phyloP scores from a whole-genome alignment of 1,284 basidiomycete species.

The Leccinum pachyderme region DNA sequence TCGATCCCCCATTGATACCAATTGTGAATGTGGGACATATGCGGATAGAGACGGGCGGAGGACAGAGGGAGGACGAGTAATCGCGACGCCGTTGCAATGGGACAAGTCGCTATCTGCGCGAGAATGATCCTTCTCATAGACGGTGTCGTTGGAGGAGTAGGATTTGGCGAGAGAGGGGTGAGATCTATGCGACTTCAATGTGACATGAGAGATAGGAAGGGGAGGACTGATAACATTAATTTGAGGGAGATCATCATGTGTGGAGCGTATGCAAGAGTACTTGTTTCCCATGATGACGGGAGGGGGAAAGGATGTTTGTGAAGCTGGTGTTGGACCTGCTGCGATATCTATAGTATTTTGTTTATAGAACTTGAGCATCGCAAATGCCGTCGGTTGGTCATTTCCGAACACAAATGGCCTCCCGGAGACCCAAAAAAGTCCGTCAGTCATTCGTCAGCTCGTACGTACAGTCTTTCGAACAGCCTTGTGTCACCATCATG shows the following conservation, averaged over 20 bases:
- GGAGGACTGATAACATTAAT: constrained; percentile 17
- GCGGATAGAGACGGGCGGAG: constrained; percentile 19
- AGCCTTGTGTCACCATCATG: constrained; percentile 1
- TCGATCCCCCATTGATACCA: constrained; percentile 25
- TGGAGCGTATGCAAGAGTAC: constrained; percentile 24
- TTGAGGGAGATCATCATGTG: constrained; percentile 21
- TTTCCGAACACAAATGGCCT: background rate
- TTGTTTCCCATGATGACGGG: constrained; percentile 43
- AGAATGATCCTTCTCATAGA: constrained; percentile 32
- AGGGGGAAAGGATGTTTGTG: background rate
- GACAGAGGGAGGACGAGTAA: background rate
- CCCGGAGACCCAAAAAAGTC: background rate
- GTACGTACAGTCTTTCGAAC: constrained; percentile 5
- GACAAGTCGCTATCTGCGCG: constrained; percentile 14
- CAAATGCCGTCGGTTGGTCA: background rate
- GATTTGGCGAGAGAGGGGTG: constrained; percentile 34
- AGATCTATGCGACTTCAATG: constrained; percentile 38
- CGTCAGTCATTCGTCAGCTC: background rate
- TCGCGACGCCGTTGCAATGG: background rate
- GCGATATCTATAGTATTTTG: constrained; percentile 1
- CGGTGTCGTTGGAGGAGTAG: constrained; percentile 31
- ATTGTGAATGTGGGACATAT: constrained; percentile 30
- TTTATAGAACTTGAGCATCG: constrained; percentile 19
- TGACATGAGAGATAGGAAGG: constrained; percentile 38
- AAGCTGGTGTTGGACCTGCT: background rate